A percentile compares a stretch with the other conserved stretches of the same genome.
phyloP scores from a whole-genome alignment of 345 rosid species.

The Corchorus capsularis region DNA sequence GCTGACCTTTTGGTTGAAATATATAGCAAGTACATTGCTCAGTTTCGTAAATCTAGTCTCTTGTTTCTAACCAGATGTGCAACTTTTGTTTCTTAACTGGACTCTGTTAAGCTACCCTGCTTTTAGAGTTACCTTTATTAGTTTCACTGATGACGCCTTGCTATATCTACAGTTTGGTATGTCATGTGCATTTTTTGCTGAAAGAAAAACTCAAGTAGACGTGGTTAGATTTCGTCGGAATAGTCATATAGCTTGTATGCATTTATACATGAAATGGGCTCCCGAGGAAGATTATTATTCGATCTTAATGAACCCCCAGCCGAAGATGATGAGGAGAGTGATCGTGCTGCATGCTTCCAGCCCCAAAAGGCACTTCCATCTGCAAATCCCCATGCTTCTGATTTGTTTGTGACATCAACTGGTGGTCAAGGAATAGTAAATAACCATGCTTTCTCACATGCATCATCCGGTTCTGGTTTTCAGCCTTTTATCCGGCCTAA shows the following conservation, averaged over 20 bases:
- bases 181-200: slow-evolving; percentile 32
- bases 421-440: slow-evolving; percentile 48
- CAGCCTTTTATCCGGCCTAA: slow-evolving; percentile 80
- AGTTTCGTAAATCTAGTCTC: slow-evolving; percentile 1
- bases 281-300: slow-evolving; percentile 79
- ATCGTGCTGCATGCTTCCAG: slow-evolving; percentile 43
- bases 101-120: slow-evolving; percentile 22
- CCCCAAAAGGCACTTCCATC: slow-evolving; percentile 65
- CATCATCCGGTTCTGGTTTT: slow-evolving; percentile 81
- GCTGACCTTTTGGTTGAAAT: background rate
- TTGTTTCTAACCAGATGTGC: slow-evolving; percentile 1
- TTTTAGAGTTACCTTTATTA: slow-evolving; percentile 17
- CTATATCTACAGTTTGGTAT: slow-evolving; percentile 29
- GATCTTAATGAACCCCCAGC: slow-evolving; percentile 98
- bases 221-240: slow-evolving; percentile 23
- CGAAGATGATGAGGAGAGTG: slow-evolving; percentile 67
- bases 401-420: slow-evolving; percentile 49
- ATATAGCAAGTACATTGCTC: background rate
- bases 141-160: background rate
- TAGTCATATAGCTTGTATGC: slow-evolving; percentile 58
- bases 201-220: slow-evolving; percentile 19
- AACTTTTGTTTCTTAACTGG: background rate
- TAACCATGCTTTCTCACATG: slow-evolving; percentile 70
- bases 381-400: slow-evolving; percentile 44
- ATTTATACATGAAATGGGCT: slow-evolving; percentile 82